Percentiles rank a stretch among this genome's conserved stretches.
phyloP scores from a whole-genome alignment of 1,284 basidiomycete species.

The Rhizoctonia solani region DNA sequence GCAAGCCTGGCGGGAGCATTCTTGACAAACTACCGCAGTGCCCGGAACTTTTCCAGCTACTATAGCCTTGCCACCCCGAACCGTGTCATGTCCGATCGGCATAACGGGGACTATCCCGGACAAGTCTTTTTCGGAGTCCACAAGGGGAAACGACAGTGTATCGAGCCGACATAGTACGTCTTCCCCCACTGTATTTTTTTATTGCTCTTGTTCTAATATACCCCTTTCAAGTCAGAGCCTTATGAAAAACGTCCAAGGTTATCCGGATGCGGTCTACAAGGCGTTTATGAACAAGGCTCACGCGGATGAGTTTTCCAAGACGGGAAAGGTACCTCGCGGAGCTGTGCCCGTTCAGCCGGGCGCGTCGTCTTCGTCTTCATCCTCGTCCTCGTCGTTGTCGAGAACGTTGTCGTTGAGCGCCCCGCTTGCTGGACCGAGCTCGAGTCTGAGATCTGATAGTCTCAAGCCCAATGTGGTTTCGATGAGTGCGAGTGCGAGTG shows the following conservation, averaged over 20 bases:
- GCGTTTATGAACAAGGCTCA: slow-evolving; percentile 21
- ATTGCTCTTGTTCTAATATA: background rate
- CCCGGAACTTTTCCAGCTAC: no score
- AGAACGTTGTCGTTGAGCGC: background rate
- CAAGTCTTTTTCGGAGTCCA: slow-evolving; percentile 16
- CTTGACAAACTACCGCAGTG: no score
- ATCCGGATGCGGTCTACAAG: background rate
- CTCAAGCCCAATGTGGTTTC: background rate
- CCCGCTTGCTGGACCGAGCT: background rate
- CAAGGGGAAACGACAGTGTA: background rate
- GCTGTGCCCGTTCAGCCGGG: slow-evolving; percentile 12
- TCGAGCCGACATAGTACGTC: slow-evolving; percentile 2
- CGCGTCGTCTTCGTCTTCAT: no score
- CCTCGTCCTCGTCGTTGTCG: no score
- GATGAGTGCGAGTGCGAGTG: background rate
- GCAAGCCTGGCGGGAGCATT: no score
- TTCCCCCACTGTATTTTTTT: background rate
- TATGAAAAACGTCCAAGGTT: background rate
- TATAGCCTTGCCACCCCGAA: no score
- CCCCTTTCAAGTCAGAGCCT: no score
- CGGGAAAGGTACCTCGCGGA: background rate
- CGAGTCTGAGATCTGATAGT: no score
- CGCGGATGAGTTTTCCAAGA: slow-evolving; percentile 6
- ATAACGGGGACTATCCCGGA: background rate
- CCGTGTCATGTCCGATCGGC: background rate